Evolutionary conservation across 352 stramenopile genomes (phyloP), one percentile per base, ranked within the genome.

Genomic region (Phytophthora vignae): DNA sequence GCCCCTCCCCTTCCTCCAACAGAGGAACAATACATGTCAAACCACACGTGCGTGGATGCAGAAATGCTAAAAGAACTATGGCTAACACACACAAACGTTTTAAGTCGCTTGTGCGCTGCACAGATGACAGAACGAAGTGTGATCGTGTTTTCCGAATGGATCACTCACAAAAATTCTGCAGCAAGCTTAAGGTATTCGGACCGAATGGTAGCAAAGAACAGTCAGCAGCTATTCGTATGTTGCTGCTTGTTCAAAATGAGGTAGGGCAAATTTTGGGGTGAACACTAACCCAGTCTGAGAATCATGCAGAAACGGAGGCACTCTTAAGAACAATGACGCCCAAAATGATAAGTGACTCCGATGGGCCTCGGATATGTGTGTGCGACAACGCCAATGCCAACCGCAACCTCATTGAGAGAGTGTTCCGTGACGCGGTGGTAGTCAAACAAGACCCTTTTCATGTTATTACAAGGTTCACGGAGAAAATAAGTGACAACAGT

Each of bases 361-460:
- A 62, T 62, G 54, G 25, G 25, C 52, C 21, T 52, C 36, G 52
- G 46, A 58, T 62, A 57, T 25, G 14, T 25, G 61, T 62, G 11
- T 60, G 56, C 19, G 46, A 66, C n/a, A 55, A 61, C 21, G 63
- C 55, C 1, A 71, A 60, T 19, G 36, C 4, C 14, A 66, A 40
- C 1, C 48, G 31, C 21, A 71, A 60, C 27, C 40, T 61, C 9
- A 42, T 71, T n/a, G 2, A 59, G n/a, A 17, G 14, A 33, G 36
- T 57, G 14, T 71, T 61, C 27, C 56, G 55, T 1, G 10, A 50
- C 29, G 19, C 25, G 2, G 25, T 66, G 11, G n/a, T 19, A 8
- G 27, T 61, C 15, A 64, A 66, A 40, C 46, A 71, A 56, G 64
- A 66, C 42, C 55, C 55, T 21, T 70, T 70, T 44, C 63, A 64